phyloP scores from a whole-genome alignment of 106 monocot genomes.

The Allium fistulosum region DNA sequence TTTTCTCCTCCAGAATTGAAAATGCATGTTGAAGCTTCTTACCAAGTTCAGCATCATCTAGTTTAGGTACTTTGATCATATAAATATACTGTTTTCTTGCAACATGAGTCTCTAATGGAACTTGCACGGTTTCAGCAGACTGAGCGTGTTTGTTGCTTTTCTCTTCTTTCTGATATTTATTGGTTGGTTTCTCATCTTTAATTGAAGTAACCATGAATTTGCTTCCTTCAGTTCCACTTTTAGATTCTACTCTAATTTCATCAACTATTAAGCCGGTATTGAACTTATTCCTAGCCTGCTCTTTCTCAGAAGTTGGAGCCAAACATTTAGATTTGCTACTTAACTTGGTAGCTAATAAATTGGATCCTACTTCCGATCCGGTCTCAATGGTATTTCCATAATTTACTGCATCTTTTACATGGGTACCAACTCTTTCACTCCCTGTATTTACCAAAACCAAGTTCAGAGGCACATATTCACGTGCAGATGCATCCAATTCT shows the following conservation, averaged over 20 bases:
- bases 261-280: neutral
- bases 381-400: too few species aligned
- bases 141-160: constrained; percentile 3
- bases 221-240: constrained; percentile 4
- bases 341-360: too few species aligned
- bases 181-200: constrained; percentile 1
- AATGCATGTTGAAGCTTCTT: constrained; percentile 26
- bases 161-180: constrained; percentile 11
- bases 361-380: too few species aligned
- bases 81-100: constrained; percentile 12
- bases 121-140: neutral
- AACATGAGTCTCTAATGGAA: neutral
- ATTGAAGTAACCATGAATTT: constrained; percentile 6
- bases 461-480: too few species aligned
- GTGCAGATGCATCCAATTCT: too few species aligned
- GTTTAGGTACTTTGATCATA: constrained; percentile 40
- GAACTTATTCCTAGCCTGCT: too few species aligned
- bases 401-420: too few species aligned
- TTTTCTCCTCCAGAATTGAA: constrained; percentile 34
- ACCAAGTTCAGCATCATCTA: constrained; percentile 20
- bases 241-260: neutral
- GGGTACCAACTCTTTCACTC: too few species aligned
- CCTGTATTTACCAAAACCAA: too few species aligned
- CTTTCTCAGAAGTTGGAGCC: too few species aligned
- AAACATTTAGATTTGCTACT: too few species aligned